A percentile compares a stretch with the other conserved stretches of the same genome.
phyloP scores from a whole-genome alignment of 1,284 basidiomycete species.

The Puccinia polysora region DNA sequence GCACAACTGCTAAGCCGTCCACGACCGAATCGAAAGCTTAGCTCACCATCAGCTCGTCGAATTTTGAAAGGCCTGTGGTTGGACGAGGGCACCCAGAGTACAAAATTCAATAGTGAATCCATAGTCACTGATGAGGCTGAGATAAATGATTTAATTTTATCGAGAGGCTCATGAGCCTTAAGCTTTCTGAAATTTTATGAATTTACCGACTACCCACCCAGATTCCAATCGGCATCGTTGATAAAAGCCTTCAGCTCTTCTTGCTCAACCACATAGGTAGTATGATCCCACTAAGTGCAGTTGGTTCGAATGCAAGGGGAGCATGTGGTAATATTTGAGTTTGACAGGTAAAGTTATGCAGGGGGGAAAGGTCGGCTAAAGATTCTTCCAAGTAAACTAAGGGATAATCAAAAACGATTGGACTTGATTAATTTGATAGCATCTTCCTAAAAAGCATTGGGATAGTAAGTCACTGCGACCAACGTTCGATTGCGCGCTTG shows the following conservation, averaged over 20 bases:
- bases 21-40: not conserved
- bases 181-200: not conserved
- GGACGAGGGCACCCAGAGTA: slow-evolving; percentile 77
- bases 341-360: slow-evolving; percentile 89
- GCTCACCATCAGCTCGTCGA: slow-evolving; percentile 60
- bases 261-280: slow-evolving; percentile 59
- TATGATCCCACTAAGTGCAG: slow-evolving; percentile 25
- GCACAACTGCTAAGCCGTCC: too few species aligned
- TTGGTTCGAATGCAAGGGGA: slow-evolving; percentile 74
- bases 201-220: slow-evolving; percentile 60
- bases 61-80: slow-evolving; percentile 67
- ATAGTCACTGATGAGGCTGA: slow-evolving; percentile 74
- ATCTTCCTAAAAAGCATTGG: too few species aligned
- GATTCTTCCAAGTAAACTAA: slow-evolving; percentile 68
- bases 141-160: too few species aligned
- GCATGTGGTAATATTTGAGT: slow-evolving; percentile 89
- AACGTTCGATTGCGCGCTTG: slow-evolving; percentile 62
- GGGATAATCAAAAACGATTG: slow-evolving; percentile 11
- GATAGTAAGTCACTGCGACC: too few species aligned
- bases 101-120: slow-evolving; percentile 85
- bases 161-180: not conserved
- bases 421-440: slow-evolving; percentile 27
- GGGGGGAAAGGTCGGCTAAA: slow-evolving; percentile 60
- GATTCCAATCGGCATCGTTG: slow-evolving; percentile 89
- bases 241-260: slow-evolving; percentile 85